Evolutionary conservation across 495 filamentous ascomycete genomes (phyloP).

Genomic region (Sphaerosporella brunnea): DNA sequence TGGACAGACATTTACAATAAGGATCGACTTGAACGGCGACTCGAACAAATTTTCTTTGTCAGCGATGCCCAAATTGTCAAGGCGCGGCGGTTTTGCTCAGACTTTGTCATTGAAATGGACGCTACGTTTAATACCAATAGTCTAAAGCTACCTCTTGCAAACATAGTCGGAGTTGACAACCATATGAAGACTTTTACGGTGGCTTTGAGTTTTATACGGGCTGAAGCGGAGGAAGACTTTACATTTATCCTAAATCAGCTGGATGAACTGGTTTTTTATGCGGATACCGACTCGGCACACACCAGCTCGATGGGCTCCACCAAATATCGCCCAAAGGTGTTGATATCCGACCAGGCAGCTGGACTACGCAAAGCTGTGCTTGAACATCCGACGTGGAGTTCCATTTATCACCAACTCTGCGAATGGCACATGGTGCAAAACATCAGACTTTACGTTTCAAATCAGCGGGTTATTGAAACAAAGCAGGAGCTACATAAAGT

Average conservation of each 20-base stretch:
- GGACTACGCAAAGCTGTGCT: neutral
- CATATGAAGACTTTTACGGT: constrained; percentile 1
- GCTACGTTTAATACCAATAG: neutral
- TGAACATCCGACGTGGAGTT: neutral
- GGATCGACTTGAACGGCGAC: neutral
- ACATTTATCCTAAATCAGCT: neutral
- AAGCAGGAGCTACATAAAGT: neutral
- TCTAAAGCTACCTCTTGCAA: neutral
- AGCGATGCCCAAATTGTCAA: neutral
- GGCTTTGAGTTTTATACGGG: neutral
- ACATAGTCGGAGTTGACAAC: constrained; percentile 2
- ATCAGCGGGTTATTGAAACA: neutral
- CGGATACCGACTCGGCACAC: no score
- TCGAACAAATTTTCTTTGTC: constrained; percentile 1
- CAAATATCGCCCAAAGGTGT: neutral
- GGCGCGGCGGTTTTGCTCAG: neutral
- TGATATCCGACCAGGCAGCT: constrained; percentile 1
- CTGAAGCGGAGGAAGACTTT: neutral
- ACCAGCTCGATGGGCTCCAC: no score
- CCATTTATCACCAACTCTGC: constrained; percentile 2
- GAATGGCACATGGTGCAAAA: constrained; percentile 1
- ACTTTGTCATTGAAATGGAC: constrained; percentile 1
- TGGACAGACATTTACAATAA: neutral
- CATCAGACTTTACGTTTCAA: neutral
- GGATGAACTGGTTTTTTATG: neutral